These are phyloP conservation scores for Rhodomyrtus psidioides DNA, from an alignment of 441 rosid genomes.

Conservation along the genomic window DNA sequence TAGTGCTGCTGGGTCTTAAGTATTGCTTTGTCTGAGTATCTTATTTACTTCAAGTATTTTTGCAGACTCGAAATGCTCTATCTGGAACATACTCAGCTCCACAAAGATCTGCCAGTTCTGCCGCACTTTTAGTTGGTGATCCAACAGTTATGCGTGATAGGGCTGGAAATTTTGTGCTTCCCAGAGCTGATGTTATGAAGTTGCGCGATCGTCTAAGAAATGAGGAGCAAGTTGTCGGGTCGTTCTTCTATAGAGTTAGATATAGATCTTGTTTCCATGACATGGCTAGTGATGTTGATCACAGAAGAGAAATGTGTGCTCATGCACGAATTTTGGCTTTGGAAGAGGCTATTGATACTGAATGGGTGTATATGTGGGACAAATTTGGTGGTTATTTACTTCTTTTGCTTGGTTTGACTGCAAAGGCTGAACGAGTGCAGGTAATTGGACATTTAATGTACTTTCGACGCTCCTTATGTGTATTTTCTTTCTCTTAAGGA, in stretches of 20 bases:
- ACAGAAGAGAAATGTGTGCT: conserved; percentile 98
- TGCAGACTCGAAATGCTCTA: conserved; percentile 98
- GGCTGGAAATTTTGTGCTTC: conserved; percentile 98
- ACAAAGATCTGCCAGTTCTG: conserved; percentile 99
- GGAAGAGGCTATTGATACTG: conserved; percentile 99
- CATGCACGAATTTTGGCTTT: conserved; percentile 98
- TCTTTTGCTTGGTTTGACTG: conserved; percentile 95
- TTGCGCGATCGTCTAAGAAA: conserved; percentile 94
- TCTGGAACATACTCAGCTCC: conserved; percentile 99
- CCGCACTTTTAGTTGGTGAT: conserved; percentile 98
- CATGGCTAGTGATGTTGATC: conserved; percentile 56
- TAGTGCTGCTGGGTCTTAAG: not conserved
- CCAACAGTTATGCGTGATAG: conserved; percentile 95
- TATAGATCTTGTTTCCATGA: conserved; percentile 53
- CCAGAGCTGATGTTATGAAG: conserved; percentile 99
- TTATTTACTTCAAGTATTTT: not conserved
- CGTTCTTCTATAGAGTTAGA: conserved; percentile 67
- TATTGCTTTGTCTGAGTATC: not conserved
- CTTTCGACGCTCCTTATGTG: conserved; percentile 4
- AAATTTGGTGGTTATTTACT: conserved; percentile 98
- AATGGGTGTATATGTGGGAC: conserved; percentile 99
- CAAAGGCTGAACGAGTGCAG: conserved; percentile 98
- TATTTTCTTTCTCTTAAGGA: conserved; percentile 1
- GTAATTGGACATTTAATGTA: conserved; percentile 27
- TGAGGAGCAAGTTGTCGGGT: conserved; percentile 86